phyloP scores from a whole-genome alignment of 805 yeast genomes.

The Babjeviella inositovora region DNA sequence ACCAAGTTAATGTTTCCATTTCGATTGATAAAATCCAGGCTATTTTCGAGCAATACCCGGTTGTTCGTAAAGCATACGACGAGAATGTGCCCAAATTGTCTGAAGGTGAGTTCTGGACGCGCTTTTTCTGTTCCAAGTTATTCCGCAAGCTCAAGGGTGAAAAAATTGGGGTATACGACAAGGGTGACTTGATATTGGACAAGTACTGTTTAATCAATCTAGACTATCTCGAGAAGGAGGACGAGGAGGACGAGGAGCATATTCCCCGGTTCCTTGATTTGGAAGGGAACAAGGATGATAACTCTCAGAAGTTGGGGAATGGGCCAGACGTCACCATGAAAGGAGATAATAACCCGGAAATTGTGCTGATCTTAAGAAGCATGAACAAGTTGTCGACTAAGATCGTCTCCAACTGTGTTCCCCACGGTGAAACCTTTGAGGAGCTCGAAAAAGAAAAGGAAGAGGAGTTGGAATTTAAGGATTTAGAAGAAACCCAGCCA shows the following conservation, averaged over 20 bases:
- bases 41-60: slow-evolving; percentile 85
- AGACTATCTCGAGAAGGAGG: slow-evolving; percentile 25
- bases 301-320: slow-evolving; percentile 62
- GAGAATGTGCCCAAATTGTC: slow-evolving; percentile 82
- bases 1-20: slow-evolving; percentile 83
- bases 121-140: slow-evolving; percentile 82
- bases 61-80: slow-evolving; percentile 74
- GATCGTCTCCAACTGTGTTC: slow-evolving; percentile 49
- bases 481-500: slow-evolving; percentile 27
- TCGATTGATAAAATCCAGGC: slow-evolving; percentile 83
- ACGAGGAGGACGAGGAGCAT: slow-evolving; percentile 7
- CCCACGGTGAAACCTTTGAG: slow-evolving; percentile 16
- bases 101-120: slow-evolving; percentile 92
- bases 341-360: slow-evolving; percentile 44
- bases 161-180: slow-evolving; percentile 51
- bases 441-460: slow-evolving; percentile 14
- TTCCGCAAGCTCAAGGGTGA: slow-evolving; percentile 87
- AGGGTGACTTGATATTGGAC: slow-evolving; percentile 78
- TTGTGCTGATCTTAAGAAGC: slow-evolving; percentile 63
- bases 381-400: slow-evolving; percentile 81
- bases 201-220: slow-evolving; percentile 63
- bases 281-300: slow-evolving; percentile 69
- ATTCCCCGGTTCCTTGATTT: slow-evolving; percentile 45
- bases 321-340: slow-evolving; percentile 84
- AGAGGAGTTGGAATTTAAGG: slow-evolving; percentile 30